Conservation (phyloP, 495 filamentous ascomycete species). For the Aspergillus bridgeri region DNA sequence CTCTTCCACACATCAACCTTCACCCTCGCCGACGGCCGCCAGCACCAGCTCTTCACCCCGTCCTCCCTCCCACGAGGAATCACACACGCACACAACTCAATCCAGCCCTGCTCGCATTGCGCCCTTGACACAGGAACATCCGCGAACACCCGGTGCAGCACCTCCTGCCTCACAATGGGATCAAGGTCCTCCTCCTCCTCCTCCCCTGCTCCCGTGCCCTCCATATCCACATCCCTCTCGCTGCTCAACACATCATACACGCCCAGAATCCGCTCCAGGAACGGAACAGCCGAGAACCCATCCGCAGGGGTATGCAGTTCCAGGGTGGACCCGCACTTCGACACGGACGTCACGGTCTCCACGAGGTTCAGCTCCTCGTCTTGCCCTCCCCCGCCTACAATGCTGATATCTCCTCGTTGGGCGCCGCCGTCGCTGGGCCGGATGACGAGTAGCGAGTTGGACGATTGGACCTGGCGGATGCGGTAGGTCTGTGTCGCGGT, state of each 20-base stretch:
- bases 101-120: constrained; percentile 48
- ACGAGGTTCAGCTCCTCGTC: constrained; percentile 34
- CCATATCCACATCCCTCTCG: background rate
- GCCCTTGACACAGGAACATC: constrained; percentile 44
- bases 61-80: constrained; percentile 9
- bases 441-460: constrained; percentile 77
- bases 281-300: constrained; percentile 32
- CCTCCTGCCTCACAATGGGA: background rate
- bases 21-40: constrained; percentile 40
- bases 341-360: constrained; percentile 54
- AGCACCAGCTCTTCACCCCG: constrained; percentile 19
- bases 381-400: constrained; percentile 25
- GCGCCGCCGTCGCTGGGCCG: constrained; percentile 43
- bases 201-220: background rate
- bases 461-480: constrained; percentile 86
- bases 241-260: constrained; percentile 28
- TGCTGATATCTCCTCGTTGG: constrained; percentile 28
- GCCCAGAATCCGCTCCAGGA: constrained; percentile 33
- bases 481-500: constrained; percentile 67
- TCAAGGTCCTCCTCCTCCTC: constrained; percentile 1
- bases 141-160: constrained; percentile 27
- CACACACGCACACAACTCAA: constrained; percentile 48
- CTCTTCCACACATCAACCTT: constrained; percentile 47
- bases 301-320: constrained; percentile 50
- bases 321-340: constrained; percentile 70